Conservation (phyloP, 495 filamentous ascomycete genomes). For the Chlorociboria aeruginascens region DNA sequence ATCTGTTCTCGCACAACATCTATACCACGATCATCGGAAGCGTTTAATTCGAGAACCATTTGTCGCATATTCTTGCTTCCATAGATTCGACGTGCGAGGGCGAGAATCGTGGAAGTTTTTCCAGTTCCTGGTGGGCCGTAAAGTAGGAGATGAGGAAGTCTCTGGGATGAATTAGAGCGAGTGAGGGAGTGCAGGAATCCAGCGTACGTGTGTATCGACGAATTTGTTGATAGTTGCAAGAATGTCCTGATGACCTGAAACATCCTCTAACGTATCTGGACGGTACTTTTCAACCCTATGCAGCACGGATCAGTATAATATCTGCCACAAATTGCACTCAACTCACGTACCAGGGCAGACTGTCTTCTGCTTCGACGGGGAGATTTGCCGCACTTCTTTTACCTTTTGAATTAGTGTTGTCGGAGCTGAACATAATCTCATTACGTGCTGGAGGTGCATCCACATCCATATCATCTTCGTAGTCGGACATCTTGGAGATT, state of each 20-base stretch:
- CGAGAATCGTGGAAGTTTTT: constrained; percentile 93
- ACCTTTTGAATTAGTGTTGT: constrained; percentile 54
- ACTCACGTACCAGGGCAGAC: constrained; percentile 66
- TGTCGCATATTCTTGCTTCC: constrained; percentile 86
- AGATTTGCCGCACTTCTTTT: constrained; percentile 89
- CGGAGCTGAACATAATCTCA: constrained; percentile 47
- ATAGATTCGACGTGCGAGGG: constrained; percentile 84
- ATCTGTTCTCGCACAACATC: constrained; percentile 98
- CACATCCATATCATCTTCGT: constrained; percentile 78
- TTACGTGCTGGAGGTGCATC: constrained; percentile 56
- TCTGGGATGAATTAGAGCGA: constrained; percentile 25
- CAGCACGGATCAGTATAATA: background rate
- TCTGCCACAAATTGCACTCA: constrained; percentile 2
- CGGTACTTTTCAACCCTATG: constrained; percentile 97
- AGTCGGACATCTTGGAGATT: constrained; percentile 65
- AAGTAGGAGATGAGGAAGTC: constrained; percentile 91
- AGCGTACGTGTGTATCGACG: constrained; percentile 67
- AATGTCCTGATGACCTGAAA: constrained; percentile 97
- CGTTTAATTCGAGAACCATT: constrained; percentile 96
- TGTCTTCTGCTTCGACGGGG: constrained; percentile 88
- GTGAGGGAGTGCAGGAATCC: background rate
- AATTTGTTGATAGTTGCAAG: constrained; percentile 95
- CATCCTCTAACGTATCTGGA: constrained; percentile 76
- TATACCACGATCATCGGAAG: constrained; percentile 93
- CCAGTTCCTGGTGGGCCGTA: constrained; percentile 96